Evolutionary conservation across 2,329 filamentous ascomycete genomes (phyloP).

Genomic region (Colletotrichum musicola): DNA sequence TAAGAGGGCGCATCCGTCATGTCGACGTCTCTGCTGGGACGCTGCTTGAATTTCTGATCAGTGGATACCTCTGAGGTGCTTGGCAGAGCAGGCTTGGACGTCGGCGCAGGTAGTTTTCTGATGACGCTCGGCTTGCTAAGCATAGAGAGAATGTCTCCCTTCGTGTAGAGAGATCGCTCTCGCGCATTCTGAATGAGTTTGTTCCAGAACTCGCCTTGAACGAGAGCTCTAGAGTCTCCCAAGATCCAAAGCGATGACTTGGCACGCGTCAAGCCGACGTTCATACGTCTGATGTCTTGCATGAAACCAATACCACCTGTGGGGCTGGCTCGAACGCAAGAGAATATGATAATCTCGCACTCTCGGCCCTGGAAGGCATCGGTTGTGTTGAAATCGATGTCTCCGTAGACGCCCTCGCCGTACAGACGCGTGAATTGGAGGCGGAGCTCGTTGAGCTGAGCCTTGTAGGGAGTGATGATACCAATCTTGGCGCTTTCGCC

Average conservation of each 20-base stretch:
- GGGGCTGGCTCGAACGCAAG: slow-evolving; percentile 93
- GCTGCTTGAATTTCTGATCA: slow-evolving; percentile 8
- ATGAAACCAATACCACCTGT: slow-evolving; percentile 98
- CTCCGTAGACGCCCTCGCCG: slow-evolving; percentile 79
- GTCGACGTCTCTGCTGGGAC: slow-evolving; percentile 29
- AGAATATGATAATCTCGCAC: slow-evolving; percentile 98
- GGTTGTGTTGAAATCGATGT: slow-evolving; percentile 97
- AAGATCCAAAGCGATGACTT: slow-evolving; percentile 98
- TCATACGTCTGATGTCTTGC: slow-evolving; percentile 98
- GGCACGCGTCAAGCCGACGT: slow-evolving; percentile 95
- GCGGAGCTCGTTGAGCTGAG: slow-evolving; percentile 85
- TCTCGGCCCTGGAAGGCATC: slow-evolving; percentile 98
- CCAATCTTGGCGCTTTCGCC: slow-evolving; percentile 87
- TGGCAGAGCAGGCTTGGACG: slow-evolving; percentile 46
- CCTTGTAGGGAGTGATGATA: slow-evolving; percentile 98
- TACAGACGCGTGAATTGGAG: slow-evolving; percentile 79
- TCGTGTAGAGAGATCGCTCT: slow-evolving; percentile 79
- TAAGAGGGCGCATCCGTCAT: slow-evolving; percentile 35
- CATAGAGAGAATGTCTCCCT: slow-evolving; percentile 68
- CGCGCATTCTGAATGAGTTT: slow-evolving; percentile 87
- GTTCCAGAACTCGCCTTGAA: slow-evolving; percentile 91
- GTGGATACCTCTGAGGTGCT: slow-evolving; percentile 6
- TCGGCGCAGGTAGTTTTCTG: slow-evolving; percentile 6
- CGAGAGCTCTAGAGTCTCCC: slow-evolving; percentile 87
- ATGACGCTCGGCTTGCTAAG: slow-evolving; percentile 58